These are phyloP conservation scores for Phyllosticta citriasiana DNA, from an alignment of 2,329 filamentous ascomycete genomes.

Conservation along the genomic window DNA sequence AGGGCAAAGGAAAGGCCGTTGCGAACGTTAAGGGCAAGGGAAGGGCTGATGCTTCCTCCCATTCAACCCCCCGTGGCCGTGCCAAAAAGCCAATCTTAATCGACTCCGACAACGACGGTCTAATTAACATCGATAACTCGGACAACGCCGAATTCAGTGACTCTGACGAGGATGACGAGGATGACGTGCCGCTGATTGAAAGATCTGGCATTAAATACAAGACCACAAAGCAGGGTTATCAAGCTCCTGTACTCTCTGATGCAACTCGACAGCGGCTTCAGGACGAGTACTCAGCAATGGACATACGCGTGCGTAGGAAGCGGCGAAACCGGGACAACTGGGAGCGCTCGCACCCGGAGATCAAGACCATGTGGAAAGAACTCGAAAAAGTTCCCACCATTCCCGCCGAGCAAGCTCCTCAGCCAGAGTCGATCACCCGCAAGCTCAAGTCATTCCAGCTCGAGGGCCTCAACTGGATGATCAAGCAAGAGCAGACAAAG, in stretches of 20 bases:
- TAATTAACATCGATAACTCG: not conserved
- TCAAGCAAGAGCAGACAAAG: constrained; percentile 69
- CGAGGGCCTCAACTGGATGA: constrained; percentile 92
- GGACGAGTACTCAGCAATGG: not conserved
- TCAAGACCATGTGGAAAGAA: constrained; percentile 76
- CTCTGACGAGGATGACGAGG: not conserved
- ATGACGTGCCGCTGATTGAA: not conserved
- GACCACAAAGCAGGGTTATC: not conserved
- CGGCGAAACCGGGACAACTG: constrained; percentile 48
- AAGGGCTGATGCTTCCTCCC: constrained; percentile 16
- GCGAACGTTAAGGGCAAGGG: constrained; percentile 15
- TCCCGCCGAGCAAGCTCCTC: constrained; percentile 52
- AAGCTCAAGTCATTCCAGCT: constrained; percentile 88
- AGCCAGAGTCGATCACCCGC: constrained; percentile 69
- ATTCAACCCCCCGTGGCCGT: not conserved
- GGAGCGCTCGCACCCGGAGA: constrained; percentile 64
- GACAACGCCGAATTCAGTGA: not conserved
- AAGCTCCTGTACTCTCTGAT: not conserved
- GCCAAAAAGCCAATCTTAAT: not conserved
- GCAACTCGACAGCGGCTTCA: not conserved
- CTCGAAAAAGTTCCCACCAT: constrained; percentile 60
- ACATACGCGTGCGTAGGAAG: not conserved
- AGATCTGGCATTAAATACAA: not conserved
- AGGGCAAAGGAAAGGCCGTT: not conserved
- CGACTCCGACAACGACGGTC: not conserved